Conservation (phyloP, 805 yeast genomes). For the Metschnikowia vanudenii region DNA sequence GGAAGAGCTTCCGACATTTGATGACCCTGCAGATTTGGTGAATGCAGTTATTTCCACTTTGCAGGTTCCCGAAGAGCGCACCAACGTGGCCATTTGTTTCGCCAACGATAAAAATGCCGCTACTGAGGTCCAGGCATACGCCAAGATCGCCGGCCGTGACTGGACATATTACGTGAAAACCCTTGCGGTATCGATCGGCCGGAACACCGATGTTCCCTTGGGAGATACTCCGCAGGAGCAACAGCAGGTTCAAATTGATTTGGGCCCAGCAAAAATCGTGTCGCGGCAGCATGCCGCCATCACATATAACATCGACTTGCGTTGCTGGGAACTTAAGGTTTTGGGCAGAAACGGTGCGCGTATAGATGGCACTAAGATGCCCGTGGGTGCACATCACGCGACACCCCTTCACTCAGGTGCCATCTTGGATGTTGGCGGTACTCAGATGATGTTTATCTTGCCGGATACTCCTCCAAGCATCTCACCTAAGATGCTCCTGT, state of each 20-base stretch:
- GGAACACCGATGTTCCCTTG: constrained; percentile 57
- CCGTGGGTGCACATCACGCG: constrained; percentile 48
- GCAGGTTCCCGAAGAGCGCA: constrained; percentile 65
- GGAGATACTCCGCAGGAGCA: constrained; percentile 19
- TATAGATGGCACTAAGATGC: constrained; percentile 66
- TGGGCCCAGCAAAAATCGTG: constrained; percentile 98
- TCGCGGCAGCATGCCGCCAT: constrained; percentile 87
- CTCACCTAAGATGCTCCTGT: constrained; percentile 45
- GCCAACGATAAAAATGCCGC: constrained; percentile 70
- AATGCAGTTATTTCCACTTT: constrained; percentile 74
- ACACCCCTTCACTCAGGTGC: constrained; percentile 80
- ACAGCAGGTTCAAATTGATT: constrained; percentile 68
- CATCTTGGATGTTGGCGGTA: constrained; percentile 90
- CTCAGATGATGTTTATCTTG: constrained; percentile 97
- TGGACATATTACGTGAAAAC: constrained; percentile 95
- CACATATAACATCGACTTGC: constrained; percentile 65
- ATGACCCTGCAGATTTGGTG: constrained; percentile 62
- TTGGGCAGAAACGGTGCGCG: constrained; percentile 92
- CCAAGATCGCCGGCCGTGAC: constrained; percentile 85
- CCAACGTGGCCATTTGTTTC: constrained; percentile 69
- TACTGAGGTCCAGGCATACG: constrained; percentile 94
- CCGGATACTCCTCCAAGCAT: constrained; percentile 84
- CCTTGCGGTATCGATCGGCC: constrained; percentile 75
- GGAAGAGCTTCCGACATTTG: constrained; percentile 38
- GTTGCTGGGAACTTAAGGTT: constrained; percentile 84